Evolutionary conservation across 169 alveolate genomes (phyloP).

Genomic region (Perkinsus olseni): DNA sequence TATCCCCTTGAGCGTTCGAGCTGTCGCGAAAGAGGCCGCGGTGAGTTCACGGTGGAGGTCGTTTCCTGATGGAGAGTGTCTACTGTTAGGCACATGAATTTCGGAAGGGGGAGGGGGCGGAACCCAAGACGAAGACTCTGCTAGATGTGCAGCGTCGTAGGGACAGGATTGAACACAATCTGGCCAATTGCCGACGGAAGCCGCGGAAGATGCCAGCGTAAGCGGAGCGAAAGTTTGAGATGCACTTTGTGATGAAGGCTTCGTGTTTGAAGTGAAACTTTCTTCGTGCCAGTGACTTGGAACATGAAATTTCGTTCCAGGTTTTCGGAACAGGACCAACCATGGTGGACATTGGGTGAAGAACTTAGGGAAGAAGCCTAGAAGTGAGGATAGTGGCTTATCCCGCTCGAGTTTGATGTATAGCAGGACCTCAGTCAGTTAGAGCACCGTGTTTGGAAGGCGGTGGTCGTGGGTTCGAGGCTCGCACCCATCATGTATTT

Average conservation of each 20-base stretch:
- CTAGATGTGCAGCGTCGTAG: background rate
- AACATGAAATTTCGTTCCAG: too few species aligned
- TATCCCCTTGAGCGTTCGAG: background rate
- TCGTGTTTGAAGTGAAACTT: background rate
- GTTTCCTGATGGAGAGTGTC: background rate
- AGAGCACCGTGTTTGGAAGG: background rate
- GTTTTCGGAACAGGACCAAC: background rate
- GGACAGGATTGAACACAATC: background rate
- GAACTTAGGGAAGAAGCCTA: background rate
- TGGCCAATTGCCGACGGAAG: background rate
- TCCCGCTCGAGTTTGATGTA: background rate
- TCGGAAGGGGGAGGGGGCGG: background rate
- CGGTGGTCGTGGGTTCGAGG: background rate
- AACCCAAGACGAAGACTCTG: background rate
- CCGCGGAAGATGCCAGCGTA: background rate
- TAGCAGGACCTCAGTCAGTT: background rate
- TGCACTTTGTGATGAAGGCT: background rate
- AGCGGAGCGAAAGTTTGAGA: background rate
- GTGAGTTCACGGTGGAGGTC: background rate
- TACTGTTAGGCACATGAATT: background rate
- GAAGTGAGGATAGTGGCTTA: background rate
- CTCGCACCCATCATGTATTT: background rate
- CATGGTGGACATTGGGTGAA: background rate
- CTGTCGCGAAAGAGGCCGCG: background rate
- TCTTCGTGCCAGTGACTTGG: too few species aligned